A percentile compares a stretch with the other conserved stretches of the same genome.
These are phyloP conservation scores for Gilbertella persicaria DNA, from an alignment of 371 early-diverging fungal genomes.

Conservation along the genomic window DNA sequence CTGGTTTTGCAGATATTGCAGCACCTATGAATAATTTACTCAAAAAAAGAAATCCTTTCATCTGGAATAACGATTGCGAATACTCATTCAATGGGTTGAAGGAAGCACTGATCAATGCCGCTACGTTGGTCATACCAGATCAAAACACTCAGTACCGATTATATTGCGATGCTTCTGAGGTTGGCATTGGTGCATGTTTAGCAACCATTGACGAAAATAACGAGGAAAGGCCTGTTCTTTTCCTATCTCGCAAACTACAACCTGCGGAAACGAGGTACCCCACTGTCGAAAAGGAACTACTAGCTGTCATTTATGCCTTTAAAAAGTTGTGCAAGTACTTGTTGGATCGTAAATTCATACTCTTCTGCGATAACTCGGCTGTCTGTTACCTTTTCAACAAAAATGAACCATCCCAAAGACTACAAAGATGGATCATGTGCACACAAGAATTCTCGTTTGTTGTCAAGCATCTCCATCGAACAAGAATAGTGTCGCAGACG, in stretches of 20 bases:
- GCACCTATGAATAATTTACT: neutral
- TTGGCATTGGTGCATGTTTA: neutral
- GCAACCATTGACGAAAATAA: neutral
- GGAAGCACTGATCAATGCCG: neutral
- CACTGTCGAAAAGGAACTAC: neutral
- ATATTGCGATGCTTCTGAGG: conserved; percentile 1
- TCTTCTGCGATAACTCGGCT: neutral
- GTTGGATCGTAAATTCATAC: neutral
- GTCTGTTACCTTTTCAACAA: neutral
- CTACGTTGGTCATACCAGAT: neutral
- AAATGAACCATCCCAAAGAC: neutral
- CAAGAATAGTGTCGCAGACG: neutral
- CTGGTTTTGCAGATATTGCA: neutral
- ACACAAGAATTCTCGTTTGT: neutral
- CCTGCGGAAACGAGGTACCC: neutral
- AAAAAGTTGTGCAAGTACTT: neutral
- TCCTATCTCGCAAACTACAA: neutral
- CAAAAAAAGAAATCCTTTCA: neutral
- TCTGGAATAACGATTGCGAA: neutral
- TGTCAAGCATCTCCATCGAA: neutral
- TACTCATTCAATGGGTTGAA: neutral
- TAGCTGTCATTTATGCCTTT: neutral
- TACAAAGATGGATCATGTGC: neutral
- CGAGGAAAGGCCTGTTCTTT: neutral
- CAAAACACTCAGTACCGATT: neutral